These are phyloP conservation scores for Boletus coccyginus DNA, from an alignment of 768 basidiomycete genomes.

Conservation along the genomic window DNA sequence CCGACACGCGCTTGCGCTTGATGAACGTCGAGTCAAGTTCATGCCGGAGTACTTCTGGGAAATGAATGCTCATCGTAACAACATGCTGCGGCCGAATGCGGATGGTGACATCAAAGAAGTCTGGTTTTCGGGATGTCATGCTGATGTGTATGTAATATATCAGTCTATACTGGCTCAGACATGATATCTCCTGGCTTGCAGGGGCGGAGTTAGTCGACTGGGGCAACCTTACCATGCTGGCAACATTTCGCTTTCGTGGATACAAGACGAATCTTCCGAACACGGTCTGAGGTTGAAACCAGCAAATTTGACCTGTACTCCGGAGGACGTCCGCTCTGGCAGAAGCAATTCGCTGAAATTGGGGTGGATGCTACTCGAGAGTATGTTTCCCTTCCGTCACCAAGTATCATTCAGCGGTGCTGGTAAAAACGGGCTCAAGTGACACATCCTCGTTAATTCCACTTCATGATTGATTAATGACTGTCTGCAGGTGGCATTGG, in stretches of 20 bases:
- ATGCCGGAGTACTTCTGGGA: background rate
- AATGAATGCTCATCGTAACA: background rate
- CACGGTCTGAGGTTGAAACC: background rate
- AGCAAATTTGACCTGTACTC: background rate
- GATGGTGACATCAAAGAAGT: background rate
- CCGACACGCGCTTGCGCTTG: background rate
- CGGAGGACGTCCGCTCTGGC: background rate
- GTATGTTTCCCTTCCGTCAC: background rate
- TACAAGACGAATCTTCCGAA: background rate
- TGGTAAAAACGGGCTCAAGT: too few species aligned
- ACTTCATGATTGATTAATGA: background rate
- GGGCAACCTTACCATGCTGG: slow-evolving; percentile 1
- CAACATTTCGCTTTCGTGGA: background rate
- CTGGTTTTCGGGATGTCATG: slow-evolving; percentile 1
- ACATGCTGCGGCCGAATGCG: background rate
- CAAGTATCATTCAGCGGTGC: background rate
- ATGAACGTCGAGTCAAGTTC: background rate
- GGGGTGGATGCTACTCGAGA: background rate
- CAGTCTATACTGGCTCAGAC: too few species aligned
- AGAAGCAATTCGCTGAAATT: background rate
- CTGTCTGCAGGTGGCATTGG: background rate
- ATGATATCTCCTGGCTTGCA: background rate
- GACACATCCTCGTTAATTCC: background rate
- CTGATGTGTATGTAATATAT: background rate
- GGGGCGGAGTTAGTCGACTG: background rate